phyloP scores from a whole-genome alignment of 164 flowering plant genomes.

The Protea cynaroides region DNA sequence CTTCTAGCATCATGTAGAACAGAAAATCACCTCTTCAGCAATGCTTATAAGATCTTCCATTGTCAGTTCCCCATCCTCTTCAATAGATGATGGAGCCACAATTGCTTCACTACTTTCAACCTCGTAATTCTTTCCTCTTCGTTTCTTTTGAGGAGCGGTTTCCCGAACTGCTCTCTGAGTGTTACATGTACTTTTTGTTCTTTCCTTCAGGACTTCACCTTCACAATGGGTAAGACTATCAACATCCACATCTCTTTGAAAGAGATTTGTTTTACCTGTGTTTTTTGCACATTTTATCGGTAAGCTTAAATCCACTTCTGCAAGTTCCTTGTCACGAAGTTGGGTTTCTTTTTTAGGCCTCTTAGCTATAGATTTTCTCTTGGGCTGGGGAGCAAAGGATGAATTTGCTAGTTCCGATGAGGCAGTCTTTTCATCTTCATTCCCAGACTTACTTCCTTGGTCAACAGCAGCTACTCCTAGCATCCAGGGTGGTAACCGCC shows the following conservation, averaged over 20 bases:
- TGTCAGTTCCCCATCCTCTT: conserved; percentile 40
- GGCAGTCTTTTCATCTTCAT: conserved; percentile 8
- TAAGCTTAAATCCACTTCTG: conserved; percentile 5
- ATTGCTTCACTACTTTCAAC: conserved; percentile 10
- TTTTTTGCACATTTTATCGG: conserved; percentile 15
- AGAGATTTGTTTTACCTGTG: conserved; percentile 13
- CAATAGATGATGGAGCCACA: conserved; percentile 14
- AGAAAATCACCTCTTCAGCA: conserved; percentile 55
- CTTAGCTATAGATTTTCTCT: conserved; percentile 7
- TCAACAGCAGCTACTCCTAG: conserved; percentile 21
- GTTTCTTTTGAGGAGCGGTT: conserved; percentile 8
- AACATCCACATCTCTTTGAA: conserved; percentile 7
- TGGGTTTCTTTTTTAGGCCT: conserved; percentile 2
- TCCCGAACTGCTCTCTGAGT: conserved; percentile 7
- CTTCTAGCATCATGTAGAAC: background rate
- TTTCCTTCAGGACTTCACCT: conserved; percentile 8
- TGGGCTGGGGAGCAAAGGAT: conserved; percentile 10
- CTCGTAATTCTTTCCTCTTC: conserved; percentile 6
- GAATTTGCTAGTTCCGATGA: conserved; percentile 2
- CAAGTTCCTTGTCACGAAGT: conserved; percentile 10
- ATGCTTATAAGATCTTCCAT: conserved; percentile 59
- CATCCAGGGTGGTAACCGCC: conserved; percentile 56
- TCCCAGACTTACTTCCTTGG: conserved; percentile 9
- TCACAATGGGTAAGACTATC: conserved; percentile 8
- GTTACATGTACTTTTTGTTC: conserved; percentile 3